A percentile compares a stretch with the other conserved stretches of the same genome.
Conservation (phyloP, 768 basidiomycete genomes). For the Phallus indusiatus region DNA sequence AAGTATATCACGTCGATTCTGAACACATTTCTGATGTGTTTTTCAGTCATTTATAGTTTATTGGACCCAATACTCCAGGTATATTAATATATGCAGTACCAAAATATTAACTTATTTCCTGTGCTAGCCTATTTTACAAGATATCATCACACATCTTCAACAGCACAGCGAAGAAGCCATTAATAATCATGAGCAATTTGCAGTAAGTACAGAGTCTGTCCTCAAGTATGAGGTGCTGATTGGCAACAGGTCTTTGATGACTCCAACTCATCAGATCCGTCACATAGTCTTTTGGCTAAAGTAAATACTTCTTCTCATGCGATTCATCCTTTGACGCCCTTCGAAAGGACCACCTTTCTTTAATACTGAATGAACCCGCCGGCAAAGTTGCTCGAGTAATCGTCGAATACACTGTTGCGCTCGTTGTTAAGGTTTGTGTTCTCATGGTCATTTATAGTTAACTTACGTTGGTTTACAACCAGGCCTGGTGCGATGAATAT, state of each 20-base stretch:
- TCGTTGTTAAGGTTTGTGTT: slow-evolving; percentile 40
- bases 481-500: slow-evolving; percentile 40
- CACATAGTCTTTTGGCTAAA: slow-evolving; percentile 65
- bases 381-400: slow-evolving; percentile 63
- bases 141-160: slow-evolving; percentile 45
- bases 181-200: slow-evolving; percentile 58
- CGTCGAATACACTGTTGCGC: slow-evolving; percentile 49
- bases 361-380: slow-evolving; percentile 67
- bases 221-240: background rate
- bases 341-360: slow-evolving; percentile 56
- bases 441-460: background rate
- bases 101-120: background rate
- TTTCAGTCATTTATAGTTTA: slow-evolving; percentile 51
- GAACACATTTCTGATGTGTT: slow-evolving; percentile 1
- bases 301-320: slow-evolving; percentile 20
- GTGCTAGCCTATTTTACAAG: slow-evolving; percentile 48
- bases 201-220: slow-evolving; percentile 24
- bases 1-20: slow-evolving; percentile 14
- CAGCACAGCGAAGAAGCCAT: slow-evolving; percentile 63
- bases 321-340: background rate
- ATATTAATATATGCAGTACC: background rate
- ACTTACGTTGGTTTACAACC: background rate
- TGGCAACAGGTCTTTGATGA: slow-evolving; percentile 51
- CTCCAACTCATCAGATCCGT: slow-evolving; percentile 58
- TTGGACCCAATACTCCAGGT: slow-evolving; percentile 58